phyloP scores from a whole-genome alignment of 2,329 filamentous ascomycete genomes.

The Endothia cerciana region DNA sequence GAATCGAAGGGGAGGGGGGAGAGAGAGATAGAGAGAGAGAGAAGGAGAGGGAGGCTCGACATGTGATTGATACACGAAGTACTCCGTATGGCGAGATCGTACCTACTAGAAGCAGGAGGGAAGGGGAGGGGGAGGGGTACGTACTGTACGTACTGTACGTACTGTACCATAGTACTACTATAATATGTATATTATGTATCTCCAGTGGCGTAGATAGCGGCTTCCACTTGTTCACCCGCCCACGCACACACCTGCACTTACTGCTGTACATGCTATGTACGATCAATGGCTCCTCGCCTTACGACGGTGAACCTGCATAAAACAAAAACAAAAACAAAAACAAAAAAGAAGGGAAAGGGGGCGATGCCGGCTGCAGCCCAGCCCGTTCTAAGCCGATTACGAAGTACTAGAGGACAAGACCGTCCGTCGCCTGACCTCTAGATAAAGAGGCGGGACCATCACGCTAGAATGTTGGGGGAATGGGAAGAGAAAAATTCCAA shows the following conservation, averaged over 20 bases:
- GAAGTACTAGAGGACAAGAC: background rate
- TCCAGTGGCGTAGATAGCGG: background rate
- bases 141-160: too few species aligned
- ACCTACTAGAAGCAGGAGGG: background rate
- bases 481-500: background rate
- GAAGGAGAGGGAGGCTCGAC: background rate
- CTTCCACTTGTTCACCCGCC: background rate
- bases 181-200: too few species aligned
- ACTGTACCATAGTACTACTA: too few species aligned
- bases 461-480: background rate
- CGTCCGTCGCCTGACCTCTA: background rate
- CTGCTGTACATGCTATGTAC: background rate
- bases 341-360: background rate
- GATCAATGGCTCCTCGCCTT: background rate
- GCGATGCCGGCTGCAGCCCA: background rate
- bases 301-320: background rate
- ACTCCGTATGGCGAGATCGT: background rate
- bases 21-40: too few species aligned
- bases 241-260: background rate
- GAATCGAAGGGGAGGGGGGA: too few species aligned
- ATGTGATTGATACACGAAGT: background rate
- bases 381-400: background rate
- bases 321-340: too few species aligned
- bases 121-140: background rate
- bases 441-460: conserved; percentile 9